Conservation (phyloP, 805 yeast species). For the Saccharomyces mikatae region DNA sequence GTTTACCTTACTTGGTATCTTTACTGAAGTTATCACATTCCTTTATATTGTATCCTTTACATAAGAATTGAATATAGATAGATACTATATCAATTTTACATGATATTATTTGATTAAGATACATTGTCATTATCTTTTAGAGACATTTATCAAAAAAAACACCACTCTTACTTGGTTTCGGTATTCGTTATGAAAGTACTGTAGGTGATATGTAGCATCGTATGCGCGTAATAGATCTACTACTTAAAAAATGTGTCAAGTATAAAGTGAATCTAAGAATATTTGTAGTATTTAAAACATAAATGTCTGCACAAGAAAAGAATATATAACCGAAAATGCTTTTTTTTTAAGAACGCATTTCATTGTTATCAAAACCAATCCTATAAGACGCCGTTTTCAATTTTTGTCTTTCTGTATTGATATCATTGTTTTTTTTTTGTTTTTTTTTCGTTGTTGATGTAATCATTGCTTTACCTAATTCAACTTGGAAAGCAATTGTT, state of each 20-base stretch:
- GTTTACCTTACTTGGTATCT: conserved; percentile 24
- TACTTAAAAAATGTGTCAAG: not conserved
- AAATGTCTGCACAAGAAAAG: not conserved
- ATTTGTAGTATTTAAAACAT: not conserved
- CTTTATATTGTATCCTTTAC: not conserved
- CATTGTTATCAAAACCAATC: not conserved
- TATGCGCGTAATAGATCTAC: not conserved
- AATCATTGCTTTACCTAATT: conserved; percentile 10
- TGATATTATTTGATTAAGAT: not conserved
- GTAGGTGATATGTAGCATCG: not conserved
- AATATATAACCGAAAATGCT: not conserved
- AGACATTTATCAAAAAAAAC: not conserved
- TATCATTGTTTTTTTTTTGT: not conserved
- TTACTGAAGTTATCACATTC: not conserved
- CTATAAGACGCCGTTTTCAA: not conserved
- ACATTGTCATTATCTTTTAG: not conserved
- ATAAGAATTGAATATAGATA: not conserved
- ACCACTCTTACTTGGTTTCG: not conserved
- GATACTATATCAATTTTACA: not conserved
- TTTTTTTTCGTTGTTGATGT: not conserved
- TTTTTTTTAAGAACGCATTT: not conserved
- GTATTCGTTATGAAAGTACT: not conserved
- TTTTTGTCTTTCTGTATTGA: not conserved
- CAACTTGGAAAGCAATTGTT: conserved; percentile 58
- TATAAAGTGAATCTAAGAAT: not conserved